Evolutionary conservation across 805 yeast genomes (phyloP), one percentile per base, ranked within the genome.

Genomic region (Metschnikowia gelsemii): DNA sequence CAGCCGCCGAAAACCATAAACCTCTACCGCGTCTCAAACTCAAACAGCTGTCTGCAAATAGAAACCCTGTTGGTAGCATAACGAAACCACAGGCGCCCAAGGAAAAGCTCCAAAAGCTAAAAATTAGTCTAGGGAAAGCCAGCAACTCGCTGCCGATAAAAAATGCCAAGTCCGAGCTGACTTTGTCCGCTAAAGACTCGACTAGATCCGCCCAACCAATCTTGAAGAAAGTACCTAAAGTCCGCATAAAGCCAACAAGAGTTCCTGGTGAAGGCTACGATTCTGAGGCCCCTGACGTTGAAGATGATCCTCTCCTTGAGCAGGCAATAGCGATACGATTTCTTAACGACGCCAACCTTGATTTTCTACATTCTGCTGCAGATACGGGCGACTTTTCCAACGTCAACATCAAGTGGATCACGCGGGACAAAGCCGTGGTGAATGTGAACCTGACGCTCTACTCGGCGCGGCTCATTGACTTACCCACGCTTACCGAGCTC

Each of bases 261-360:
- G 73, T 83, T 3, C 93, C 95, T 0, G 96, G 96, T 4, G 96
- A 91, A 54, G 98, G 98, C 1, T 91, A 91, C 62, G 99, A 91
- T 58, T 84, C 96, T 2, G 98, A 91, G 55, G 97, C 95, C 14
- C 95, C 96, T 0, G 98, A 91, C 51, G 70, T 87, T 19, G 99
- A 93, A 59, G 96, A 89, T 46, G 97, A 93, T 57, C 98, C 99
- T 1, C 66, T 88, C 46, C 69, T 88, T 7, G 98, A 93, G 57
- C 95, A 87, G 50, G 96, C 93, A 0, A 72, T 93, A 1, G 72
- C 89, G 1, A 61, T 93, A 31, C 72, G 99, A 40, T 80, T 91
- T 66, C 50, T 82, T n/a, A 73, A 78, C 51, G 87, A 82, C 45
- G 70, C 75, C 8, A 83, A 84, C 42, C 63, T 87, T 26, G 96